These are phyloP conservation scores for Chernovozyma aurita DNA, from an alignment of 1,139 yeast species.

Conservation along the genomic window DNA sequence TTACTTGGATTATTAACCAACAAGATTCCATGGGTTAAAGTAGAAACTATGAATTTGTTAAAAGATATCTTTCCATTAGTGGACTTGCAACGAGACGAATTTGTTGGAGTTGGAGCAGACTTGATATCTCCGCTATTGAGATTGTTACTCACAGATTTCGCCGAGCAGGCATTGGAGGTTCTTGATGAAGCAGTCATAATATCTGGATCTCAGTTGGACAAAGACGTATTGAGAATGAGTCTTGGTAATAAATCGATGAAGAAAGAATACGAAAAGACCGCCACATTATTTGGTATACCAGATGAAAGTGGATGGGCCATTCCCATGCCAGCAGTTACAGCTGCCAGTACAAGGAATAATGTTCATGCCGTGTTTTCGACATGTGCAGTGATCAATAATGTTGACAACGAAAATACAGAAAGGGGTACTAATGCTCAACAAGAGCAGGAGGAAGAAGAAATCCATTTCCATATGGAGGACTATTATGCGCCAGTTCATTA, in stretches of 20 bases:
- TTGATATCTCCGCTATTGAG: constrained; percentile 85
- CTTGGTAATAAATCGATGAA: constrained; percentile 76
- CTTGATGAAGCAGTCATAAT: constrained; percentile 80
- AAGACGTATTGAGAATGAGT: constrained; percentile 87
- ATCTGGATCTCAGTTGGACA: constrained; percentile 88
- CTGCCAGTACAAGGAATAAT: constrained; percentile 83
- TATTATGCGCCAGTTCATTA: constrained; percentile 38
- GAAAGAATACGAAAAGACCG: constrained; percentile 80
- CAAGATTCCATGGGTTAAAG: constrained; percentile 69
- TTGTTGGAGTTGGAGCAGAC: constrained; percentile 91
- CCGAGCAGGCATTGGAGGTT: constrained; percentile 84
- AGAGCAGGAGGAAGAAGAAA: constrained; percentile 27
- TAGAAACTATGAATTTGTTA: constrained; percentile 73
- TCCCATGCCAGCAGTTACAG: constrained; percentile 89
- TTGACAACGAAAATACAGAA: constrained; percentile 22
- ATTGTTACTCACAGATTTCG: constrained; percentile 77
- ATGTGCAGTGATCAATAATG: constrained; percentile 44
- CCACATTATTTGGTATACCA: constrained; percentile 91
- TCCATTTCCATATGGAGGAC: constrained; percentile 67
- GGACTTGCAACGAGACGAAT: constrained; percentile 74
- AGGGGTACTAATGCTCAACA: constrained; percentile 2
- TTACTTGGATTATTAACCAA: constrained; percentile 77
- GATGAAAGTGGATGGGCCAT: constrained; percentile 98
- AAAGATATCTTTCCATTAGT: constrained; percentile 72
- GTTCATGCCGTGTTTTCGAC: constrained; percentile 94